These are phyloP conservation scores for Taiozyma sp. DNA, from an alignment of 1,139 yeast species.

Conservation along the genomic window DNA sequence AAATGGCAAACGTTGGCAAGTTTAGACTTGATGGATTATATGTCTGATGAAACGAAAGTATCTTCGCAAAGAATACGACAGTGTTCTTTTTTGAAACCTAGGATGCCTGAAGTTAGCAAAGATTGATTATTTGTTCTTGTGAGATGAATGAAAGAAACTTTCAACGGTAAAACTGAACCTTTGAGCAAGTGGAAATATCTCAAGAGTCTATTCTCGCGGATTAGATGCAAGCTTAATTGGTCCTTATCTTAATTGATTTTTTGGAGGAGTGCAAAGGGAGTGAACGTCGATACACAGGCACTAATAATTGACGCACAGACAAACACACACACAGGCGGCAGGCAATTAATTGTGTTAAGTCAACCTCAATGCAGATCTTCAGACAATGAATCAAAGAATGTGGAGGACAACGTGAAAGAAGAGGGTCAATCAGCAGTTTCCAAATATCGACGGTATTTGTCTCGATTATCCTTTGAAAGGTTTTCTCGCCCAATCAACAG, in stretches of 20 bases:
- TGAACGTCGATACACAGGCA: not conserved
- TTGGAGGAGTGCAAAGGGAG: not conserved
- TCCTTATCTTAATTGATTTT: not conserved
- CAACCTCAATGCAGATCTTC: too few species aligned
- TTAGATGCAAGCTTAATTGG: not conserved
- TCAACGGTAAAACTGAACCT: not conserved
- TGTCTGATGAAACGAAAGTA: too few species aligned
- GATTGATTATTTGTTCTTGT: too few species aligned
- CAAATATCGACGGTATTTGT: not conserved
- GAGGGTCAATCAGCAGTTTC: not conserved
- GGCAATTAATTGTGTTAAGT: too few species aligned
- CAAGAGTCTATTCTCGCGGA: not conserved
- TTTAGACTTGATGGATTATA: too few species aligned
- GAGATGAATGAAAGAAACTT: not conserved
- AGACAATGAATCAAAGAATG: not conserved
- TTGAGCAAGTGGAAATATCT: not conserved
- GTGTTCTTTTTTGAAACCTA: too few species aligned
- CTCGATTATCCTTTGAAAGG: not conserved
- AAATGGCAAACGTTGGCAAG: too few species aligned
- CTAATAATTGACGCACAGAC: too few species aligned
- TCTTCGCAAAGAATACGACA: too few species aligned
- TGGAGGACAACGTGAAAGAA: not conserved
- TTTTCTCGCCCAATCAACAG: not conserved
- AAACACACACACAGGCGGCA: too few species aligned
- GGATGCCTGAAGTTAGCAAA: too few species aligned